Evolutionary conservation across 768 basidiomycete genomes (phyloP), one percentile per base, ranked within the genome.

Genomic region (Podaxis pistillaris): DNA sequence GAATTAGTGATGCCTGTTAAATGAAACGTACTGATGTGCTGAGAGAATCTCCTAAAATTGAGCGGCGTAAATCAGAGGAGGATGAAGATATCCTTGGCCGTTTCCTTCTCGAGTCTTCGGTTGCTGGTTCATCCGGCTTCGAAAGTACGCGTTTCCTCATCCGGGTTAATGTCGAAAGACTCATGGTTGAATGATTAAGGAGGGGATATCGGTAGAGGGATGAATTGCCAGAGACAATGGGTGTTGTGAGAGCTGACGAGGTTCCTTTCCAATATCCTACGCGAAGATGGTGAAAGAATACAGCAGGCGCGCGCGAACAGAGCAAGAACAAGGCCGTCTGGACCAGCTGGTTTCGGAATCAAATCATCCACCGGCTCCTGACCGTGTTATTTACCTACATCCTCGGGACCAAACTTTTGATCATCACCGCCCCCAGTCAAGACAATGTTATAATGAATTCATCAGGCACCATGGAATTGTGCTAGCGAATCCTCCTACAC

Each of bases 131-230:
- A 37, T 75, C 74, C 4, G 66, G 68, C 46, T 66, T 73, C 17
- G 75, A 78, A 40, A 73, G 63, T 51, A 74, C 72, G 59, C 76
- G 75, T 60, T 76, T 76, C 58, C 76, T 72, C 58, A 67, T 64
- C 13, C 70, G 61, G 38, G 61, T 62, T 40, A 62, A 30, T 7
- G 54, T 61, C 24, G 65, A 56, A 46, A 46, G 58, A 46, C 64
- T 68, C 60, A 57, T 62, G 51, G 28, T n/a, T 17, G 26, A 51
- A 36, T 36, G 58, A 33, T 13, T 51, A 46, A 41, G 58, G 55
- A 15, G 24, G 13, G 5, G 19, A 12, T 41, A 60, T 26, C 41
- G 28, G 22, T 24, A 8, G 19, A 54, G 33, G 56, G 36, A 33
- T 17, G 38, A 19, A 26, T 46, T 19, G 19, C 33, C 56, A 24